A percentile compares a stretch with the other conserved stretches of the same genome.
These are phyloP conservation scores for Sugiyamaella floridensis DNA, from an alignment of 805 yeast species.

Conservation along the genomic window DNA sequence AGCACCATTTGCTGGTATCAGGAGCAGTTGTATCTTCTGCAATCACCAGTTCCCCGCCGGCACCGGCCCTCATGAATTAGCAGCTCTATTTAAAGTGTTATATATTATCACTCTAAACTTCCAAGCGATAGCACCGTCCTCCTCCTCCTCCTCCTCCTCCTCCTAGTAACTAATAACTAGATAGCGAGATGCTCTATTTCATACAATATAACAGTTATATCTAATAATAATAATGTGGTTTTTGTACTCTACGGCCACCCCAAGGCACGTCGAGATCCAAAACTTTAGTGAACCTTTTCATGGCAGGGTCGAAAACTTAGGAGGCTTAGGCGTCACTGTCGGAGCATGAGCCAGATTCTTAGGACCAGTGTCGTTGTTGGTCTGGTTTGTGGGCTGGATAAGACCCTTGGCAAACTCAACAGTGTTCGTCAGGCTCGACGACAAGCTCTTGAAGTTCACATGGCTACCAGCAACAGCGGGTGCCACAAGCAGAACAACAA, in stretches of 20 bases:
- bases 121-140: too few species aligned
- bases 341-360: constrained; percentile 28
- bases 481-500: constrained; percentile 73
- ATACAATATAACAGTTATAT: not conserved
- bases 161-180: not conserved
- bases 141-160: too few species aligned
- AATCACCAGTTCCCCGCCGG: not conserved
- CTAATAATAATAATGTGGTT: not conserved
- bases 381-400: constrained; percentile 80
- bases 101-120: too few species aligned
- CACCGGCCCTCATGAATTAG: not conserved
- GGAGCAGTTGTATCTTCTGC: not conserved
- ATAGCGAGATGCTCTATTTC: not conserved
- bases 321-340: constrained; percentile 46
- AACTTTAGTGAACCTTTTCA: constrained; percentile 2
- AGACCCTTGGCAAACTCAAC: constrained; percentile 46
- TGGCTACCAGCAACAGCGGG: constrained; percentile 80
- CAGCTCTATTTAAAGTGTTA: too few species aligned
- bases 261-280: not conserved
- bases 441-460: constrained; percentile 36
- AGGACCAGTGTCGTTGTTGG: constrained; percentile 71
- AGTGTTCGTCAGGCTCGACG: constrained; percentile 26
- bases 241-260: not conserved
- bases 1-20: not conserved
- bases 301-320: constrained; percentile 18